Base-by-base conservation (phyloP, 129 eudicot genomes). In the Pulicaria dysenterica region DNA sequence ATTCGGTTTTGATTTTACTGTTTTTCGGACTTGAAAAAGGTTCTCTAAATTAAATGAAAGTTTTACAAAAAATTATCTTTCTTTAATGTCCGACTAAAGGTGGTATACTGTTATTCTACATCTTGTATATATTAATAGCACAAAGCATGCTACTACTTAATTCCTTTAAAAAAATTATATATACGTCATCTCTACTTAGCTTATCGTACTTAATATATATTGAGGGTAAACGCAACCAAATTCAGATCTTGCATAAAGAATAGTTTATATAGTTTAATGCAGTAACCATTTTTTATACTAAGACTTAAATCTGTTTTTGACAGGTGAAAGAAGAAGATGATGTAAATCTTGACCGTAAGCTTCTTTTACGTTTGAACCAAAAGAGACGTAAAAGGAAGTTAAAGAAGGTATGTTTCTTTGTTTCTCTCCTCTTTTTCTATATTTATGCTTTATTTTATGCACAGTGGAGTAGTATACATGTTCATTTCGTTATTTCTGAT, bases 271-370 rank as follows among this genome's bases (percentile, higher is more conserved):
- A 13, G 65, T 38, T 37, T 59, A 59, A 45, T n/a, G 9, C 5
- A 12, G 6, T 59, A 39, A 12, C 12, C 17, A 59, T 59, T 39
- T 51, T 17, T 41, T 53, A 37, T 65, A 10, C 43, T 50, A 54
- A 5, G 59, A 39, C 75, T 73, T 13, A 53, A 49, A 46, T 43
- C 47, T 51, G 46, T 54, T n/a, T 40, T 54, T 77, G 81, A 62
- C 86, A 95, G 99, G 97, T 95, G 45, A 95, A 88, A 76, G 99
- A 95, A 84, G 99, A 95, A 80, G 99, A 95, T 70, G 99, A 95
- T 80, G 73, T 77, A 54, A 80, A 74, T 76, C 55, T 66, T 65
- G 90, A 90, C 73, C 83, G 81, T 64, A 86, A 88, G 80, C 99
- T 88, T 75, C 89, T 79, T 19, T 59, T 58, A 54, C 91, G 76